phyloP scores from a whole-genome alignment of 371 early-diverging fungal genomes.

The Apophysomyces ossiformis region DNA sequence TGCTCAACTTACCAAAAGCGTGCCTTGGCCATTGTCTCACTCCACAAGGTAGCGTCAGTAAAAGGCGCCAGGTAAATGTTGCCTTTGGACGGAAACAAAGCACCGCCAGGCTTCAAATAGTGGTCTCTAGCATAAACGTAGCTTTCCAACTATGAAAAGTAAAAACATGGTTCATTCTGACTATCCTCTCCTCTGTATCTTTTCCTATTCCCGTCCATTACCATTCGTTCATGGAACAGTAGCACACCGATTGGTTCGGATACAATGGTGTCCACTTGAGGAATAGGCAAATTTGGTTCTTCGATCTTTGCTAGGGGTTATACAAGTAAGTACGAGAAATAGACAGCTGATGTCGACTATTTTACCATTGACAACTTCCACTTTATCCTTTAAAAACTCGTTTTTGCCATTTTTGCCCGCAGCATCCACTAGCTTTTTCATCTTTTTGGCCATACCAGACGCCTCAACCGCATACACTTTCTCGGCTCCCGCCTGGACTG shows the following conservation, averaged over 20 bases:
- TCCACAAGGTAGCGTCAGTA: conserved; percentile 83
- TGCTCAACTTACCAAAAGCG: conserved; percentile 68
- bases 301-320: conserved; percentile 80
- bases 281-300: conserved; percentile 67
- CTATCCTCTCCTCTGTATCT: background rate
- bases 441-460: conserved; percentile 92
- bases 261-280: conserved; percentile 91
- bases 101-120: conserved; percentile 92
- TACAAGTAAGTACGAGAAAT: background rate
- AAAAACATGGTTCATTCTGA: background rate
- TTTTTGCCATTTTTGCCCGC: conserved; percentile 69
- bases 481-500: conserved; percentile 89
- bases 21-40: conserved; percentile 92
- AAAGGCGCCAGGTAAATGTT: conserved; percentile 90
- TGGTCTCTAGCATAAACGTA: conserved; percentile 88
- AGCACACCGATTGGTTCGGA: conserved; percentile 97
- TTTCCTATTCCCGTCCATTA: conserved; percentile 24
- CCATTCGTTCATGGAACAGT: conserved; percentile 94
- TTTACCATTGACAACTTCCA: conserved; percentile 83
- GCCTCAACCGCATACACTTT: conserved; percentile 97
- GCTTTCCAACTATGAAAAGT: conserved; percentile 68
- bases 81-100: conserved; percentile 89
- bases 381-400: conserved; percentile 74
- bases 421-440: conserved; percentile 76
- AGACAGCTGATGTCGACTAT: background rate